Conservation (phyloP, 148 eudicot species). For the Nepenthes gracilis region DNA sequence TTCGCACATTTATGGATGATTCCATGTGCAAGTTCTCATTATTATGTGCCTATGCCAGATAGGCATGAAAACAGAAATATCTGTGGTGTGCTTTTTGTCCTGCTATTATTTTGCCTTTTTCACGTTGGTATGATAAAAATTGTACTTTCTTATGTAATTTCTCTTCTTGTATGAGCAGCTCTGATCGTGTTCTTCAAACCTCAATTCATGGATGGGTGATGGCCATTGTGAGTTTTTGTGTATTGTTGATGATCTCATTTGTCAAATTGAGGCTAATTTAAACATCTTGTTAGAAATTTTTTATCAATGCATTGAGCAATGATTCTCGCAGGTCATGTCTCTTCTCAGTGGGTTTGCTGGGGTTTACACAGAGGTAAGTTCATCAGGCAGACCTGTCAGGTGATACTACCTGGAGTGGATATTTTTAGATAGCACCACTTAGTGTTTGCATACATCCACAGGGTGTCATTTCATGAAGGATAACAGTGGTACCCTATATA, state of each 20-base stretch:
- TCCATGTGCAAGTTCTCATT: too few species aligned
- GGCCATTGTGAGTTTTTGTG: constrained; percentile 81
- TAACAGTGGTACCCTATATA: neutral
- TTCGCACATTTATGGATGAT: too few species aligned
- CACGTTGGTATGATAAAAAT: neutral
- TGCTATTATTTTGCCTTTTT: neutral
- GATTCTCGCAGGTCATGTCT: constrained; percentile 75
- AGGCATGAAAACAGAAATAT: too few species aligned
- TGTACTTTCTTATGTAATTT: neutral
- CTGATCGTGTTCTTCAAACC: constrained; percentile 88
- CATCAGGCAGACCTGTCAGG: neutral
- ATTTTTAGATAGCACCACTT: neutral
- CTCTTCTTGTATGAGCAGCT: constrained; percentile 36
- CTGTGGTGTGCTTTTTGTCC: neutral
- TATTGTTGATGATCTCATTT: neutral
- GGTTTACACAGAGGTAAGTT: constrained; percentile 89
- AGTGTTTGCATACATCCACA: neutral
- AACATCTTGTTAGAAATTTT: neutral
- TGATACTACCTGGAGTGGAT: neutral
- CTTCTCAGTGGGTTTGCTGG: constrained; percentile 99
- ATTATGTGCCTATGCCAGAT: too few species aligned
- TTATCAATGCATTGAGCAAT: neutral
- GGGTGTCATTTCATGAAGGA: neutral
- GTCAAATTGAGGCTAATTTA: neutral
- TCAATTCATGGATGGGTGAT: constrained; percentile 95